Evolutionary conservation across 257 asterid genomes (phyloP).

Genomic region (Jacaranda copaia): DNA sequence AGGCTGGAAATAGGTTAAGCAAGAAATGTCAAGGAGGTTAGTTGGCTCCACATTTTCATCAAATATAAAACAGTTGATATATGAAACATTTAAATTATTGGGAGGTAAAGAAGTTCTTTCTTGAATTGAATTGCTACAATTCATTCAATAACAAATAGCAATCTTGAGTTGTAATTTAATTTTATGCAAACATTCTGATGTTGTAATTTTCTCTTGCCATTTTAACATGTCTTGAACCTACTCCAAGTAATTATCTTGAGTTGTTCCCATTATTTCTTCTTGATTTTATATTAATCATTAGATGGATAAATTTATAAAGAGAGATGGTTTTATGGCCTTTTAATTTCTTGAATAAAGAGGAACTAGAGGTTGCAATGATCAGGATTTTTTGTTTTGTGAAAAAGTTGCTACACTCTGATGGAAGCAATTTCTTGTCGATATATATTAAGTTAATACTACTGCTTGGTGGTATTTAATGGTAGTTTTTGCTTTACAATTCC

Average conservation of each 20-base stretch:
- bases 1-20: too few relatives aligned
- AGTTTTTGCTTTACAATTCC: background rate
- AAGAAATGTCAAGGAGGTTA: too few relatives aligned
- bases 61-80: too few relatives aligned
- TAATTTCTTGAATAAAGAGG: conserved; percentile 14
- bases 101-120: too few relatives aligned
- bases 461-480: background rate
- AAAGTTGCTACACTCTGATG: too few relatives aligned
- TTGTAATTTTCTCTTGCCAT: too few relatives aligned
- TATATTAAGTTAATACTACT: background rate
- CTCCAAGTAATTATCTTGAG: background rate
- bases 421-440: conserved; percentile 2
- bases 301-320: background rate
- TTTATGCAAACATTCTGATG: too few relatives aligned
- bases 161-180: too few relatives aligned
- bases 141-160: too few relatives aligned
- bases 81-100: too few relatives aligned
- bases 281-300: background rate
- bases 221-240: conserved; percentile 19
- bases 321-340: background rate
- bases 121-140: too few relatives aligned
- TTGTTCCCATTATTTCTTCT: background rate
- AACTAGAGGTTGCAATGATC: conserved; percentile 9
- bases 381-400: background rate
- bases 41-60: too few relatives aligned